Evolutionary conservation across 2,329 filamentous ascomycete species (phyloP).

Genomic region (Colletotrichum sidae): DNA sequence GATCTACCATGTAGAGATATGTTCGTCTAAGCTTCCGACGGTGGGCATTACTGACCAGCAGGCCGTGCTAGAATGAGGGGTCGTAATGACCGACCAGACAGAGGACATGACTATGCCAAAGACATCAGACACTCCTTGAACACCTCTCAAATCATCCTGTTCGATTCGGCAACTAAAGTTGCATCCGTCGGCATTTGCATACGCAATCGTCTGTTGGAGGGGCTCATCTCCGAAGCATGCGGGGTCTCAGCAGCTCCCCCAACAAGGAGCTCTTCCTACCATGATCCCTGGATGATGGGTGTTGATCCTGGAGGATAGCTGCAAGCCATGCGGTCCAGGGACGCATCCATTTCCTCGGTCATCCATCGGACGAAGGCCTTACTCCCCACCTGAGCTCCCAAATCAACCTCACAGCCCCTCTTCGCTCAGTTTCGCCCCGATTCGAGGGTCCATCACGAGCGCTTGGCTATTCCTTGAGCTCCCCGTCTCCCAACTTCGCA

Average conservation of each 20-base stretch:
- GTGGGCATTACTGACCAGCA: background rate
- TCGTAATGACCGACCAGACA: no score
- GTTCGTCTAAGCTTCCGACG: background rate
- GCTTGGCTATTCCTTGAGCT: background rate
- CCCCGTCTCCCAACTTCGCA: no score
- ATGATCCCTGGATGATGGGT: constrained; percentile 9
- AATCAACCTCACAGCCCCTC: constrained; percentile 9
- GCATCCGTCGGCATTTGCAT: background rate
- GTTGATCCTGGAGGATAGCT: background rate
- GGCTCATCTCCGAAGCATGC: constrained; percentile 20
- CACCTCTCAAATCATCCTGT: background rate
- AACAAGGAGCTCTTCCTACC: constrained; percentile 9
- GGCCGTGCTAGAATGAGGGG: background rate
- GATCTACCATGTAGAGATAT: background rate
- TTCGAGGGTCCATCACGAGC: background rate
- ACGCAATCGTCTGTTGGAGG: constrained; percentile 3
- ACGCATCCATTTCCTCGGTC: constrained; percentile 14
- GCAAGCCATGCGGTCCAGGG: constrained; percentile 11
- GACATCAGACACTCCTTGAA: background rate
- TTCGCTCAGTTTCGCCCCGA: constrained; percentile 1
- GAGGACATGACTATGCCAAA: background rate
- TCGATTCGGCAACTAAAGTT: constrained; percentile 3
- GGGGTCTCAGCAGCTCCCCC: constrained; percentile 20
- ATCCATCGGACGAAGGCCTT: constrained; percentile 18
- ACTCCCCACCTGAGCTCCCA: constrained; percentile 12